Evolutionary conservation across 1,284 basidiomycete genomes (phyloP).

Genomic region (Peniophora sp.): DNA sequence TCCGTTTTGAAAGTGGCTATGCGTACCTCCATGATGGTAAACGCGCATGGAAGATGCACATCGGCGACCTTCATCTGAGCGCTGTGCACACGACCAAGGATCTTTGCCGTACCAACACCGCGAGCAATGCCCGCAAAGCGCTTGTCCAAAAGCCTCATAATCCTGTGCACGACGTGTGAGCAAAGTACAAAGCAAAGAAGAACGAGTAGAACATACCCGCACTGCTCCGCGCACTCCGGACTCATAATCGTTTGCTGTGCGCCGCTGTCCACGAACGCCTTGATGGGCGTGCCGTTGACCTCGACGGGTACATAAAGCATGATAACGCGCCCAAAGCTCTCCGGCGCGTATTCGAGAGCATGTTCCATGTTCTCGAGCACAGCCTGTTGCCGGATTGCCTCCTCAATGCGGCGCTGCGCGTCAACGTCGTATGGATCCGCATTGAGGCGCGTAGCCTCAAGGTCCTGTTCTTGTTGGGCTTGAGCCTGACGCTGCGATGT

Average conservation of each 20-base stretch:
- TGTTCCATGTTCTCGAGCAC: conserved; percentile 90
- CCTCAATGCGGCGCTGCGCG: conserved; percentile 90
- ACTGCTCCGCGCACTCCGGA: conserved; percentile 88
- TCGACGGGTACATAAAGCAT: conserved; percentile 95
- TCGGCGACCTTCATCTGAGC: conserved; percentile 87
- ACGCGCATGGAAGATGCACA: conserved; percentile 82
- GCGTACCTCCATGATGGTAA: conserved; percentile 95
- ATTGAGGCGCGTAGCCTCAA: conserved; percentile 65
- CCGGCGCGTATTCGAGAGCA: conserved; percentile 88
- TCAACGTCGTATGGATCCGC: conserved; percentile 88
- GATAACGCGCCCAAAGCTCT: conserved; percentile 88
- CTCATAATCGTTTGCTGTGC: conserved; percentile 97
- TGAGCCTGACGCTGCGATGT: conserved; percentile 50
- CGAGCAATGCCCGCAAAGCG: conserved; percentile 86
- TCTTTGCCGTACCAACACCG: conserved; percentile 95
- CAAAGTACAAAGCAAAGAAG: background rate
- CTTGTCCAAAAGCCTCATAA: conserved; percentile 90
- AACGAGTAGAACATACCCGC: conserved; percentile 54
- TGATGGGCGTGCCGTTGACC: conserved; percentile 86
- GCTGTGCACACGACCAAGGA: conserved; percentile 90
- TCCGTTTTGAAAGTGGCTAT: conserved; percentile 10
- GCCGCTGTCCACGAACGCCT: conserved; percentile 97
- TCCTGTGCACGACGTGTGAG: conserved; percentile 31
- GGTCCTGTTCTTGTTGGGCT: conserved; percentile 46
- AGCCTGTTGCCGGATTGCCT: conserved; percentile 85